phyloP scores from a whole-genome alignment of 23 red algal species.

The Gracilaria caudata region DNA sequence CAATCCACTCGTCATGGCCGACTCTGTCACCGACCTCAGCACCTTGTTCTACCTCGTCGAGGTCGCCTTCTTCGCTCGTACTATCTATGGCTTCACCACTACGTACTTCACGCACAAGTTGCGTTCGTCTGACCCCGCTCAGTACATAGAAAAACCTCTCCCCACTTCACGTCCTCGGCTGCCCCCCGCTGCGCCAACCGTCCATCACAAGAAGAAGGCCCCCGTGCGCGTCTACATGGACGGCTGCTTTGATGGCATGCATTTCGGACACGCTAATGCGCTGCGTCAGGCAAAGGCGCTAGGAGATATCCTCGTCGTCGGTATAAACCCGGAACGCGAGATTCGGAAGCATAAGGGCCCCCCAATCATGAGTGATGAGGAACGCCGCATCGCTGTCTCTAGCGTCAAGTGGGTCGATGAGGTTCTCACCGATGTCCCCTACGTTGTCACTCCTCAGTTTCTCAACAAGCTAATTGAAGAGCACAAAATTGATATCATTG shows the following conservation, averaged over 20 bases:
- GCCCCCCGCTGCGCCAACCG: not conserved
- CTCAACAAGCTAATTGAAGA: slow-evolving; percentile 80
- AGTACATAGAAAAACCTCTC: not conserved
- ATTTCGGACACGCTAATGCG: slow-evolving; percentile 98
- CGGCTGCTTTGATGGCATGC: slow-evolving; percentile 99
- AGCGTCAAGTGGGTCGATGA: slow-evolving; percentile 99
- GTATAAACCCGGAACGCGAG: slow-evolving; percentile 84
- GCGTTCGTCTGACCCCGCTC: not conserved
- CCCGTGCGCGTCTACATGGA: slow-evolving; percentile 95
- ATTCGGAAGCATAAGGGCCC: slow-evolving; percentile 92
- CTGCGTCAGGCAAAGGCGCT: slow-evolving; percentile 89
- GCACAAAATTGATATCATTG: slow-evolving; percentile 94
- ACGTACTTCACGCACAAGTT: slow-evolving; percentile 56
- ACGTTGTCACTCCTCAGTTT: slow-evolving; percentile 90
- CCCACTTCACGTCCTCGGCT: not conserved
- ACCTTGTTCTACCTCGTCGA: slow-evolving; percentile 48
- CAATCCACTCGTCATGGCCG: slow-evolving; percentile 34
- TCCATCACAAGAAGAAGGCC: slow-evolving; percentile 37
- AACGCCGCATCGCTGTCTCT: slow-evolving; percentile 82
- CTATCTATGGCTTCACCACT: slow-evolving; percentile 34
- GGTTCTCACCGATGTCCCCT: slow-evolving; percentile 87
- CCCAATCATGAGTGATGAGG: slow-evolving; percentile 95
- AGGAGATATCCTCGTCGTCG: slow-evolving; percentile 96
- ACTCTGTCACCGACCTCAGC: slow-evolving; percentile 40
- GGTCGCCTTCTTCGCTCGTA: slow-evolving; percentile 41